These are phyloP conservation scores for Mycena leptocephala DNA, from an alignment of 768 basidiomycete genomes.

Conservation along the genomic window DNA sequence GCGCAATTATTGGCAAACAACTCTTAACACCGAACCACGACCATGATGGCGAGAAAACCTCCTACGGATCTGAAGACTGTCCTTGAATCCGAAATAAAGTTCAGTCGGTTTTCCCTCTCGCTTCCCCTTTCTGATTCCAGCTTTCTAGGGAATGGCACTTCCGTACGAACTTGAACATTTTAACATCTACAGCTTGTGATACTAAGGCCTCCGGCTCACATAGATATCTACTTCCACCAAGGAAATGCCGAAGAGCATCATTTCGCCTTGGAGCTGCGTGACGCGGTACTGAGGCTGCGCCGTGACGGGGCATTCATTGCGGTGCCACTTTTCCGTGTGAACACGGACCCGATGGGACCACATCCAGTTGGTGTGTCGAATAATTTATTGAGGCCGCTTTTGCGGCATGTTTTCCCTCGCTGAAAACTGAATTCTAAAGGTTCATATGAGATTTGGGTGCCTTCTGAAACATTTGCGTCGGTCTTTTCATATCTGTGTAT, in stretches of 20 bases:
- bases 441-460: conserved; percentile 89
- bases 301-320: conserved; percentile 87
- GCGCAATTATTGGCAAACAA: not conserved
- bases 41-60: conserved; percentile 43
- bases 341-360: conserved; percentile 78
- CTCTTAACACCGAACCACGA: conserved; percentile 2
- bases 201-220: too few species aligned
- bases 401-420: too few species aligned
- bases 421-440: too few species aligned
- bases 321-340: conserved; percentile 82
- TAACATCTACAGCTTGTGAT: not conserved
- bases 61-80: conserved; percentile 71
- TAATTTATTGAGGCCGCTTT: too few species aligned
- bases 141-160: conserved; percentile 84
- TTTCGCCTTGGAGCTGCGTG: conserved; percentile 78
- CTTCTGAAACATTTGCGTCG: conserved; percentile 79
- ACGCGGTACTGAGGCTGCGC: conserved; percentile 80
- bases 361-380: conserved; percentile 78
- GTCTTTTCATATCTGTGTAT: conserved; percentile 85
- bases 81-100: conserved; percentile 77
- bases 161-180: conserved; percentile 60
- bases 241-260: conserved; percentile 73
- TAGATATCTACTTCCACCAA: conserved; percentile 89
- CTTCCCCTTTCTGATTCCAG: not conserved
- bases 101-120: conserved; percentile 23